Base-by-base conservation (phyloP, 176 grass and related monocot genomes). In the Rhipidocladum racemiflorum region DNA sequence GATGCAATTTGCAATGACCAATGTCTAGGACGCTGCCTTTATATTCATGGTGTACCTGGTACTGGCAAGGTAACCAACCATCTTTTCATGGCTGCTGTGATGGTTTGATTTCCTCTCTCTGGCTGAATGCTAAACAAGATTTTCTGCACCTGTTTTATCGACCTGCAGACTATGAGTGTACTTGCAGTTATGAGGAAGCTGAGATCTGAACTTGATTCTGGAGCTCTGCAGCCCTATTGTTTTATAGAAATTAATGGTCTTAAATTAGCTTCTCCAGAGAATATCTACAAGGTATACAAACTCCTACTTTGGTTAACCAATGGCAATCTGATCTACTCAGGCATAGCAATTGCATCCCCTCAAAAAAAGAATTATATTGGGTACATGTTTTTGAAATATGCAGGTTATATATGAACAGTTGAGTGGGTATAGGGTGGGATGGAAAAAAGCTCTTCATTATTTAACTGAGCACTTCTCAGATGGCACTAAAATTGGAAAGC, bases 191-290 rank as follows among this genome's bases (percentile, higher is more conserved):
- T 98, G 90, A 95, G 87, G 81, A 98, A 69, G 65, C 55, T 98
- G 44, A 93, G 78, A 79, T 91, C 88, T 54, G 92, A 98, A 76
- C 81, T 95, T 67, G 92, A 95, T 76, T 88, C 84, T 65, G 90
- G 95, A 84, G 76, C 70, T 82, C 48, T 98, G 71, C 87, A 80
- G 79, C 87, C 90, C 3, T 98, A 92, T 84, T 82, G 88, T 75
- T 98, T 95, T 89, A 85, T 98, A 63, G 92, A 95, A 75, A 98
- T 94, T 64, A 98, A 98, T 86, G 92, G 95, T 85, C 90, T 98
- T 60, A 98, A 98, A 71, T 84, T 98, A 76, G 75, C 95, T 72
- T 89, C 95, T 76, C 95, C 95, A 28, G 88, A 98, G 74, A 95
- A 94, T 87, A 95, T 95, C 55, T 98, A 98, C 35, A 98, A 91